phyloP scores from a whole-genome alignment of 179 eudicot genomes.

The Monotropa hypopitys region DNA sequence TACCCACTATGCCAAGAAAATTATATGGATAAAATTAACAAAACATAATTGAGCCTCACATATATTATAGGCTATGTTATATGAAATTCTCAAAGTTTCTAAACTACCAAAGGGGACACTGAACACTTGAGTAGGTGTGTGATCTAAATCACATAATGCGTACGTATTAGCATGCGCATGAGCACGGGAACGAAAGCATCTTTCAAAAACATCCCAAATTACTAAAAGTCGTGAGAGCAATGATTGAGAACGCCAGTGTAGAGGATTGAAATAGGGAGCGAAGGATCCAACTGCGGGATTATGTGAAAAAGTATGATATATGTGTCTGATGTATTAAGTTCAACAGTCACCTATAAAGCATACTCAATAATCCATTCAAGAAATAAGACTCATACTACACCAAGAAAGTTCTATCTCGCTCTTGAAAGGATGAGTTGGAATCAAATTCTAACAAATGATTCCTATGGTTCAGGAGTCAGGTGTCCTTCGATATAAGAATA shows the following conservation, averaged over 20 bases:
- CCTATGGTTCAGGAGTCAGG: not conserved
- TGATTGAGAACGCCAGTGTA: too few relatives aligned
- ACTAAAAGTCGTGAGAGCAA: too few relatives aligned
- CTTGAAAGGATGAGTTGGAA: not conserved
- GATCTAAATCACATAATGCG: too few relatives aligned
- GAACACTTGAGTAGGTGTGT: not conserved
- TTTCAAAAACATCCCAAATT: too few relatives aligned
- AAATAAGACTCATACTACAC: not conserved
- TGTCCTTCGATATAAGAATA: not conserved
- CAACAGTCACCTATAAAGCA: too few relatives aligned
- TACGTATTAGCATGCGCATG: too few relatives aligned
- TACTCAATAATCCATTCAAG: not conserved
- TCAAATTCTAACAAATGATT: not conserved
- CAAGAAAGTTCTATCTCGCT: not conserved
- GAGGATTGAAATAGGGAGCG: too few relatives aligned
- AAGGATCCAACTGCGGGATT: too few relatives aligned
- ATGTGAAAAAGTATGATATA: too few relatives aligned
- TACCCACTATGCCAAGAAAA: not conserved
- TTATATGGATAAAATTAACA: not conserved
- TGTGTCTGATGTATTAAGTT: too few relatives aligned
- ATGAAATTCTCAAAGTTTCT: not conserved
- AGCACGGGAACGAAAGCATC: too few relatives aligned
- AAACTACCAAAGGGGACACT: not conserved
- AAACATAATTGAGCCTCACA: not conserved
- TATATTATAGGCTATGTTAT: not conserved